These are phyloP conservation scores for Isoetes taiwanensis DNA, from an alignment of 75 land plant species.

Conservation along the genomic window DNA sequence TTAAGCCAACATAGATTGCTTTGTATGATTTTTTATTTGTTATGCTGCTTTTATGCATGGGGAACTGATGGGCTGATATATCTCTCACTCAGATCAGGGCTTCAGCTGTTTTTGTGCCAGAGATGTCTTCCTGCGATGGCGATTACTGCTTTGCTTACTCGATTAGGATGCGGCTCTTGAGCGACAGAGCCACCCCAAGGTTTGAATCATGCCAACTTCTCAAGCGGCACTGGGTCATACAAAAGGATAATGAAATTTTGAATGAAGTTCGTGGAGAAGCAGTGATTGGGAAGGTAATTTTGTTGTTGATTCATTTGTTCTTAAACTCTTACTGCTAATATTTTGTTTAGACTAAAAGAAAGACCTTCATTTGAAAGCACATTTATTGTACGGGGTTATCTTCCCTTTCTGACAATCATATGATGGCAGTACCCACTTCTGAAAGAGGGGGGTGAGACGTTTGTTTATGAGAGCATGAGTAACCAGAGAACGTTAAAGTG, in stretches of 20 bases:
- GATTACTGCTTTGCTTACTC: constrained; percentile 54
- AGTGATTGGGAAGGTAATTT: constrained; percentile 68
- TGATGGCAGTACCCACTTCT: constrained; percentile 61
- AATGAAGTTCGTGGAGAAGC: constrained; percentile 48
- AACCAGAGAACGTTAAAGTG: constrained; percentile 29
- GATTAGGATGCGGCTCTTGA: constrained; percentile 60
- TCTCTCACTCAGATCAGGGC: constrained; percentile 67
- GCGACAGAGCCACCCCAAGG: constrained; percentile 20
- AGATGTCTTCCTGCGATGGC: constrained; percentile 14
- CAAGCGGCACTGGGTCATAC: constrained; percentile 70
- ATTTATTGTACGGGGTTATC: not conserved
- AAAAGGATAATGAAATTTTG: constrained; percentile 39
- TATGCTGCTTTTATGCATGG: too few relatives aligned
- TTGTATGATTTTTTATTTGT: too few relatives aligned
- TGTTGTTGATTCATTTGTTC: not conserved
- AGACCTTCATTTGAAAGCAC: not conserved
- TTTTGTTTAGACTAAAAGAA: not conserved
- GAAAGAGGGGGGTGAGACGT: constrained; percentile 33
- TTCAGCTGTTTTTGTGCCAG: constrained; percentile 85
- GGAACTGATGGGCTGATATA: not conserved
- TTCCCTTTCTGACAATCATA: not conserved
- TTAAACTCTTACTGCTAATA: not conserved
- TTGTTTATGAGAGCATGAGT: constrained; percentile 75
- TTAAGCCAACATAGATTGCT: too few relatives aligned
- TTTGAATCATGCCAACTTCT: constrained; percentile 80